phyloP scores from a whole-genome alignment of 441 rosid genomes.

The Adansonia gregorii region DNA sequence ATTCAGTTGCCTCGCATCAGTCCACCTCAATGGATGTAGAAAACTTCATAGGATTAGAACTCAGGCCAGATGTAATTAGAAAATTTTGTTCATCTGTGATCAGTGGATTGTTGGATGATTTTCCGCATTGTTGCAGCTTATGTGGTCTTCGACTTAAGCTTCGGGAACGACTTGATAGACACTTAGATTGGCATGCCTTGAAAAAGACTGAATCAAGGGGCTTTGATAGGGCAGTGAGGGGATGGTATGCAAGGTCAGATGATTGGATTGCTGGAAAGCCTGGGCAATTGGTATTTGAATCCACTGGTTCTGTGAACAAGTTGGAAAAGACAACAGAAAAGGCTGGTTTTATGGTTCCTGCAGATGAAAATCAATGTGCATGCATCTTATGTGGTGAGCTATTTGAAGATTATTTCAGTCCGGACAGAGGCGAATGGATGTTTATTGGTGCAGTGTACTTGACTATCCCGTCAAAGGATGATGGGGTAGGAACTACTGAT shows the following conservation, averaged over 20 bases:
- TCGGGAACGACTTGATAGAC: constrained; percentile 66
- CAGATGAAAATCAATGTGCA: constrained; percentile 86
- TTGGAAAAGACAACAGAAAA: constrained; percentile 36
- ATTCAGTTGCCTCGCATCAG: constrained; percentile 38
- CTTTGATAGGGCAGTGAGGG: constrained; percentile 43
- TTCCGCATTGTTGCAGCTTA: constrained; percentile 69
- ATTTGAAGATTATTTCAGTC: constrained; percentile 80
- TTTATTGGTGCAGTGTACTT: constrained; percentile 71
- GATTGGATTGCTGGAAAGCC: constrained; percentile 68
- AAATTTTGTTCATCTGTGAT: constrained; percentile 81
- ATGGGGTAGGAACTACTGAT: constrained; percentile 29
- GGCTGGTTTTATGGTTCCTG: constrained; percentile 61
- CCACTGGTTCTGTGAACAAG: constrained; percentile 39
- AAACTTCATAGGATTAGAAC: constrained; percentile 72
- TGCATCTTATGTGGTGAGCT: constrained; percentile 89
- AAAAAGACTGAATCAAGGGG: constrained; percentile 47
- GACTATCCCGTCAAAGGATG: constrained; percentile 36
- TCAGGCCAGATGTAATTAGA: constrained; percentile 75
- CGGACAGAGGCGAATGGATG: constrained; percentile 69
- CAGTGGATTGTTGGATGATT: constrained; percentile 58
- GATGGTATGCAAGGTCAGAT: constrained; percentile 68
- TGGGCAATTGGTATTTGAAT: constrained; percentile 46
- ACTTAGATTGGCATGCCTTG: constrained; percentile 76
- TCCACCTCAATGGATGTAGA: constrained; percentile 37
- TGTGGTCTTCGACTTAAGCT: constrained; percentile 80